phyloP scores from a whole-genome alignment of 139 green algal species.

The Ulvella scutata region DNA sequence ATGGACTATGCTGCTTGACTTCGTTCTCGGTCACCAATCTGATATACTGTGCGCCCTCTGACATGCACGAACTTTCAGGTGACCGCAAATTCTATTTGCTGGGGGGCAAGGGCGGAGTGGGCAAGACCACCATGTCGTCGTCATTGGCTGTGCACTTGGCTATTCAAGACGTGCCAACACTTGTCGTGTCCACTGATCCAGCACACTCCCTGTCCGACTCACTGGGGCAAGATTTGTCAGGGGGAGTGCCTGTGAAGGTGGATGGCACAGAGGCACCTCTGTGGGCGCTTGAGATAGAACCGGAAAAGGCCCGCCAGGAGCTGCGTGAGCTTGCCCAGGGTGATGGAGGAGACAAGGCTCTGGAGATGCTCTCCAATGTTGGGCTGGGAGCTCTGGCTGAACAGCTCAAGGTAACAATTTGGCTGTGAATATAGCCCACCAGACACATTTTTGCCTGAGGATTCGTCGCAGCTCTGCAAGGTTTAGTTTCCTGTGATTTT shows the following conservation, averaged over 20 bases:
- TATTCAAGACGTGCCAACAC: conserved; percentile 47
- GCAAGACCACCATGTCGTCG: conserved; percentile 83
- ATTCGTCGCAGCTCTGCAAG: no score
- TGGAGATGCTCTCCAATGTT: conserved; percentile 43
- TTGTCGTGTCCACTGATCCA: conserved; percentile 95
- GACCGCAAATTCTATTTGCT: conserved; percentile 30
- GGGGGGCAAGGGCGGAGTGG: conserved; percentile 94
- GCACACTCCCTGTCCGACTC: conserved; percentile 93
- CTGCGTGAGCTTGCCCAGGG: conserved; percentile 23
- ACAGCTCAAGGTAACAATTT: conserved; percentile 54
- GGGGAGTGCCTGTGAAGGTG: conserved; percentile 62
- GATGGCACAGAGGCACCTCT: conserved; percentile 57
- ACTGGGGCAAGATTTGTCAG: conserved; percentile 82
- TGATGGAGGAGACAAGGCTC: conserved; percentile 2
- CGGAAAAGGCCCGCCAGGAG: conserved; percentile 52
- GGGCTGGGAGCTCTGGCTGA: conserved; percentile 58
- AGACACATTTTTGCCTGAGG: conserved; percentile 1
- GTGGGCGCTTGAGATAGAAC: conserved; percentile 75
- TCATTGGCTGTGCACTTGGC: conserved; percentile 64
- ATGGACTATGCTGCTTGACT: no score
- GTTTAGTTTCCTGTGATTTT: no score
- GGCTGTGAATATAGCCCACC: conserved; percentile 37
- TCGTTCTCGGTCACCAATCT: no score
- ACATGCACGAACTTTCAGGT: no score
- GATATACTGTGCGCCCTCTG: no score